phyloP scores from a whole-genome alignment of 352 stramenopile genomes.

The Phytophthora aleatoria region DNA sequence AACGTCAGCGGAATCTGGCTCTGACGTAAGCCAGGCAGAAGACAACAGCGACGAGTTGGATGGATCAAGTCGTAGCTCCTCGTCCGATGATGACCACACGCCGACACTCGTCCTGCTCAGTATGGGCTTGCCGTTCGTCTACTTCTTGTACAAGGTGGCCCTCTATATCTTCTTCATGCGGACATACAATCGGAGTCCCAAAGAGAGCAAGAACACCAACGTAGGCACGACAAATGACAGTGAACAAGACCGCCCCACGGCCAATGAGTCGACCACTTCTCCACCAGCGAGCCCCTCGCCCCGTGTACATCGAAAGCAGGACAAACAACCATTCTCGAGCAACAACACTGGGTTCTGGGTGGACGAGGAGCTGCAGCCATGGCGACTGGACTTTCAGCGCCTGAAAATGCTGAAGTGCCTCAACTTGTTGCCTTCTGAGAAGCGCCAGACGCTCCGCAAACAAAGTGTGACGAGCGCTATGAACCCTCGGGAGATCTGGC shows the following conservation, averaged over 20 bases:
- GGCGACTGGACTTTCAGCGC: constrained; percentile 66
- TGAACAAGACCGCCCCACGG: constrained; percentile 26
- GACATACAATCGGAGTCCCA: constrained; percentile 25
- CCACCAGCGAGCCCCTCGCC: constrained; percentile 21
- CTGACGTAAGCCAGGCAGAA: constrained; percentile 4
- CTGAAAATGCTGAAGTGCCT: constrained; percentile 67
- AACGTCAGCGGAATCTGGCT: constrained; percentile 5
- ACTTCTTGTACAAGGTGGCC: constrained; percentile 45
- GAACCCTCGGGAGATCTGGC: constrained; percentile 62
- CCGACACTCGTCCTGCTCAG: constrained; percentile 42
- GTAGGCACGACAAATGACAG: constrained; percentile 20
- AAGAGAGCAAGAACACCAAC: background rate
- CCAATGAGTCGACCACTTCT: constrained; percentile 38
- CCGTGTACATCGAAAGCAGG: constrained; percentile 17
- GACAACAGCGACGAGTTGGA: constrained; percentile 3
- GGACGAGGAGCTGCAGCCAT: constrained; percentile 68
- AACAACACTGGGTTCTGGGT: constrained; percentile 68
- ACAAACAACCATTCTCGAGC: constrained; percentile 29
- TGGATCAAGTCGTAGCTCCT: constrained; percentile 10
- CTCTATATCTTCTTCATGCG: constrained; percentile 45
- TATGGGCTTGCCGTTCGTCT: constrained; percentile 41
- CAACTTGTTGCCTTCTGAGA: constrained; percentile 48
- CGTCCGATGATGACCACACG: constrained; percentile 10
- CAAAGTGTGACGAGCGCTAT: constrained; percentile 34
- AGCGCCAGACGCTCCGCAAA: constrained; percentile 46